phyloP scores from a whole-genome alignment of 768 basidiomycete genomes.

The Tephrocybe sp. region DNA sequence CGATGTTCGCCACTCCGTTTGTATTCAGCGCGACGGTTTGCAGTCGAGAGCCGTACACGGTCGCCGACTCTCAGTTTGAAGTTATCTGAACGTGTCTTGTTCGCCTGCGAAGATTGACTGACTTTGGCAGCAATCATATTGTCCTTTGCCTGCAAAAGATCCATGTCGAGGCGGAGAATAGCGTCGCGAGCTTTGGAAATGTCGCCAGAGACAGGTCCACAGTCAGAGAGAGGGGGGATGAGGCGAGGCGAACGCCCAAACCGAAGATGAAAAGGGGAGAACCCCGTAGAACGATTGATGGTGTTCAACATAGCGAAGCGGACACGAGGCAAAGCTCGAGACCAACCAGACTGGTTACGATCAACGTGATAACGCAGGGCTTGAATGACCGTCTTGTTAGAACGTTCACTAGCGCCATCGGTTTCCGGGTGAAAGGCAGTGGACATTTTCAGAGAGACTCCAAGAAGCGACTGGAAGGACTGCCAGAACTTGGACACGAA shows the following conservation, averaged over 20 bases:
- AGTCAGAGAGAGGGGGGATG: slow-evolving; percentile 21
- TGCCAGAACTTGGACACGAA: too few relatives aligned
- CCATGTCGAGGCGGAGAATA: not conserved
- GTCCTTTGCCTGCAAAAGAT: slow-evolving; percentile 30
- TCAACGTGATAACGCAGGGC: too few relatives aligned
- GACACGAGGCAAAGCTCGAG: slow-evolving; percentile 19
- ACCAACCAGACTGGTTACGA: slow-evolving; percentile 26
- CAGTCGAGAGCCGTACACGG: slow-evolving; percentile 33
- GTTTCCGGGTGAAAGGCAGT: too few relatives aligned
- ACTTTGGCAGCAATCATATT: slow-evolving; percentile 25
- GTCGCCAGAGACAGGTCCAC: not conserved
- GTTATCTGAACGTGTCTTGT: slow-evolving; percentile 24
- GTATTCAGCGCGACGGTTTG: slow-evolving; percentile 28
- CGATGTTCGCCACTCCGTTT: slow-evolving; percentile 23
- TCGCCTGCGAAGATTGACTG: slow-evolving; percentile 28
- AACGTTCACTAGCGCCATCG: too few relatives aligned
- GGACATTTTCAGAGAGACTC: too few relatives aligned
- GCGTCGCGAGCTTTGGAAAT: not conserved
- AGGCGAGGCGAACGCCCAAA: slow-evolving; percentile 22
- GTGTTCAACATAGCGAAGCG: slow-evolving; percentile 35
- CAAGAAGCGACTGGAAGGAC: too few relatives aligned
- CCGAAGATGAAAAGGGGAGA: slow-evolving; percentile 29
- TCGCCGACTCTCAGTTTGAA: slow-evolving; percentile 29
- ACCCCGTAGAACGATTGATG: slow-evolving; percentile 28
- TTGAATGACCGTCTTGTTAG: too few relatives aligned